phyloP scores from a whole-genome alignment of 2,329 filamentous ascomycete genomes.

The Meredithiella fracta region DNA sequence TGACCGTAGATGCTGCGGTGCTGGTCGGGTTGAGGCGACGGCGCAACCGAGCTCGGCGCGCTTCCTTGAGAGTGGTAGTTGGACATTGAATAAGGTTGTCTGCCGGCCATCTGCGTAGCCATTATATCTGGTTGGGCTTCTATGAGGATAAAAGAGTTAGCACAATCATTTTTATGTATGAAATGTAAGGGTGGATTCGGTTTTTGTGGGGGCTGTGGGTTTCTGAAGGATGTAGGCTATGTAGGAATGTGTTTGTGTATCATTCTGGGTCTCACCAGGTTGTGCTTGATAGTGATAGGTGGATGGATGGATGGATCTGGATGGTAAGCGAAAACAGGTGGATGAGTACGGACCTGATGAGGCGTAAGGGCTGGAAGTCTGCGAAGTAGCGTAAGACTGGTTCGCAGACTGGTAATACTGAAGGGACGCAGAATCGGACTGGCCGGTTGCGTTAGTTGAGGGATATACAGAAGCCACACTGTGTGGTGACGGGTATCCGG shows the following conservation, averaged over 20 bases:
- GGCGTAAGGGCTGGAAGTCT: conserved; percentile 67
- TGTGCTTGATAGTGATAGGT: background rate
- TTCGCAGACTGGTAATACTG: conserved; percentile 61
- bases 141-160: conserved; percentile 17
- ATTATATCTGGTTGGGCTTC: conserved; percentile 46
- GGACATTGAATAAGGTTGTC: conserved; percentile 73
- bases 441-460: conserved; percentile 45
- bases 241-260: background rate
- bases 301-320: too few species aligned
- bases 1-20: conserved; percentile 77
- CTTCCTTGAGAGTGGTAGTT: conserved; percentile 84
- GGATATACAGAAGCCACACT: conserved; percentile 37
- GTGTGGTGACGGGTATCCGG: conserved; percentile 52
- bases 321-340: too few species aligned
- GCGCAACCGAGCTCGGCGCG: conserved; percentile 84
- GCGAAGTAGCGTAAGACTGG: conserved; percentile 61
- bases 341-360: conserved; percentile 55
- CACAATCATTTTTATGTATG: background rate
- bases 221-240: too few species aligned
- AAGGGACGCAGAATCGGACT: conserved; percentile 46
- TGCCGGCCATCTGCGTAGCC: conserved; percentile 52
- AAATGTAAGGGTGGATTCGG: background rate
- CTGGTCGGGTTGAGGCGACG: conserved; percentile 74
- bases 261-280: too few species aligned
- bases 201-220: background rate